A percentile compares a stretch with the other conserved stretches of the same genome.
These are phyloP conservation scores for Macadamia integrifolia DNA, from an alignment of 164 flowering plant genomes.

Conservation along the genomic window DNA sequence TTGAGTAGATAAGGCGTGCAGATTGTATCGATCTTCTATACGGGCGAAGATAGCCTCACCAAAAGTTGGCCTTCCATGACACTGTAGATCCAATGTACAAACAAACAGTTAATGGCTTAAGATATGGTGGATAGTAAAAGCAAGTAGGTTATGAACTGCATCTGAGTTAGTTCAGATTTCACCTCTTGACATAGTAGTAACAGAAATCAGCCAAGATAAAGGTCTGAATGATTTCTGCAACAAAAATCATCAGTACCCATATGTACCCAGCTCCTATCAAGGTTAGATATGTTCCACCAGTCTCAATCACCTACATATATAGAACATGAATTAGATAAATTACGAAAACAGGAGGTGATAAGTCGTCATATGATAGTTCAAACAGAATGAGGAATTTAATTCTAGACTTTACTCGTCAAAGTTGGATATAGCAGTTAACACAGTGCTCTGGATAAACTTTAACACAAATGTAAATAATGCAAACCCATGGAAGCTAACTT, in stretches of 20 bases:
- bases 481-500: too few relatives aligned
- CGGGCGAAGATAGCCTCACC: constrained; percentile 40
- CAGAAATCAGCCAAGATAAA: constrained; percentile 88
- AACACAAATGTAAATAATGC: too few relatives aligned
- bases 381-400: neutral
- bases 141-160: neutral
- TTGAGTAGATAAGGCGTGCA: too few relatives aligned
- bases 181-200: constrained; percentile 86
- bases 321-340: neutral
- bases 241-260: constrained; percentile 49
- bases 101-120: neutral
- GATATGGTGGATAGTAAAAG: neutral
- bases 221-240: constrained; percentile 67
- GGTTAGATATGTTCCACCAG: constrained; percentile 34
- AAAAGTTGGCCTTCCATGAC: constrained; percentile 53
- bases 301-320: constrained; percentile 46
- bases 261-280: constrained; percentile 44
- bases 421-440: too few relatives aligned
- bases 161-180: neutral
- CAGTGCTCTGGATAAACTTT: too few relatives aligned
- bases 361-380: neutral
- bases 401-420: too few relatives aligned
- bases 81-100: constrained; percentile 32
- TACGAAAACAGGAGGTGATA: neutral
- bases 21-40: constrained; percentile 18